Evolutionary conservation across 73 alveolate genomes (phyloP).

Genomic region (Stentor roeselii): DNA sequence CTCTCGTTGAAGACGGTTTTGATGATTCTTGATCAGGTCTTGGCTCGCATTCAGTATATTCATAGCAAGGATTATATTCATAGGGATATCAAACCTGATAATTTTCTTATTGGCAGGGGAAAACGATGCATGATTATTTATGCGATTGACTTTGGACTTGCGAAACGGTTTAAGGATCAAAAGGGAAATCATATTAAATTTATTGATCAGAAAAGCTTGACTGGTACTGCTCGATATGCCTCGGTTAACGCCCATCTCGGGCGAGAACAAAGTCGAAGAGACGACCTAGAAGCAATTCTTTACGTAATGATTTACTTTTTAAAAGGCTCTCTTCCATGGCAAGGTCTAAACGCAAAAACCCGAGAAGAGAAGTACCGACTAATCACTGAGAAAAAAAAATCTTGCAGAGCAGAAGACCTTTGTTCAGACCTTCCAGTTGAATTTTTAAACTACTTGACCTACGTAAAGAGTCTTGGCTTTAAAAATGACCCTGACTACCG

Average conservation of each 20-base stretch:
- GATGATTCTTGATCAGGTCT: conserved; percentile 24
- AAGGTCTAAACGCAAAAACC: conserved; percentile 38
- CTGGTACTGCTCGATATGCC: conserved; percentile 82
- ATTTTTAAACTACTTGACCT: conserved; percentile 46
- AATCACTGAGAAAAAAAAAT: conserved; percentile 31
- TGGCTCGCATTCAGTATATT: conserved; percentile 33
- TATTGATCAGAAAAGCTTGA: conserved; percentile 56
- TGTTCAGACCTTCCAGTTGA: conserved; percentile 24
- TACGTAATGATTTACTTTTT: conserved; percentile 54
- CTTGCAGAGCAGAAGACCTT: background rate
- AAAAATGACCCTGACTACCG: conserved; percentile 91
- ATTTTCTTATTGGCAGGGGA: conserved; percentile 44
- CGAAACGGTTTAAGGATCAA: conserved; percentile 43
- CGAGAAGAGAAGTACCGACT: conserved; percentile 13
- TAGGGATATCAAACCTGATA: conserved; percentile 59
- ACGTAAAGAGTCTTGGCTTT: conserved; percentile 75
- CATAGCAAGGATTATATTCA: conserved; percentile 33
- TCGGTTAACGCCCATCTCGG: conserved; percentile 62
- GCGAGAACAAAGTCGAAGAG: conserved; percentile 67
- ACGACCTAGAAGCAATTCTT: conserved; percentile 73
- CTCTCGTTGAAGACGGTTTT: background rate
- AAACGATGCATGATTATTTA: conserved; percentile 29
- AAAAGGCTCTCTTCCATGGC: conserved; percentile 62
- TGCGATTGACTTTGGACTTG: conserved; percentile 47
- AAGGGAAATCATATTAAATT: conserved; percentile 64